phyloP scores from a whole-genome alignment of 345 rosid genomes.

The Brassica nigra region DNA sequence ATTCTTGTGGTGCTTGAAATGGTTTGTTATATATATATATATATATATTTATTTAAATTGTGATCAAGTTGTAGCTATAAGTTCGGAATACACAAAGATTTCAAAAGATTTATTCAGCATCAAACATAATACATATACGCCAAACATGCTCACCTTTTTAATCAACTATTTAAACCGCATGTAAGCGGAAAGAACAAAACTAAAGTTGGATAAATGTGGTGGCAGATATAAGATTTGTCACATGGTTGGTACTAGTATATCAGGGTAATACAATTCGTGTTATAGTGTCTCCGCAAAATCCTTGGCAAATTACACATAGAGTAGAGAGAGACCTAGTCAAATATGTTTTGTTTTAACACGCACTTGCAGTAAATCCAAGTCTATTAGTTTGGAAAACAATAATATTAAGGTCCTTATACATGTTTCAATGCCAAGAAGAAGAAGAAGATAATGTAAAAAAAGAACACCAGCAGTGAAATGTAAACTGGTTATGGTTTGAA shows the following conservation, averaged over 20 bases:
- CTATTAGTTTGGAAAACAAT: background rate
- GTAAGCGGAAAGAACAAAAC: background rate
- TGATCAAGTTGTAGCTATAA: constrained; percentile 4
- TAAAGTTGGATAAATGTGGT: constrained; percentile 4
- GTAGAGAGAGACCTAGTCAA: constrained; percentile 4
- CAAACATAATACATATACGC: background rate
- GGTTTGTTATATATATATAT: background rate
- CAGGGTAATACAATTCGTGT: background rate
- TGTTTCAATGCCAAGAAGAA: background rate
- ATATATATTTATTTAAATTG: background rate
- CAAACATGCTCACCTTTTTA: constrained; percentile 4
- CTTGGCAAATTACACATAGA: background rate
- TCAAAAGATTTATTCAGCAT: background rate
- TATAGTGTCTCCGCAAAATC: background rate
- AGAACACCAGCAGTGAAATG: background rate
- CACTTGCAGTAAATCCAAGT: constrained; percentile 17
- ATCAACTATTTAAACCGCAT: background rate
- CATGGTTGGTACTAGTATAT: background rate
- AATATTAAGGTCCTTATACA: background rate
- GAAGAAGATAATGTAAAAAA: constrained; percentile 17
- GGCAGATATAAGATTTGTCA: background rate
- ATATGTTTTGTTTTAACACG: constrained; percentile 15
- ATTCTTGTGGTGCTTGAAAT: background rate
- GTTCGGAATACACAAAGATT: background rate
- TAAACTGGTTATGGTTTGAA: constrained; percentile 15